phyloP scores from a whole-genome alignment of 495 filamentous ascomycete genomes.

The Trichodelitschia bisporula region DNA sequence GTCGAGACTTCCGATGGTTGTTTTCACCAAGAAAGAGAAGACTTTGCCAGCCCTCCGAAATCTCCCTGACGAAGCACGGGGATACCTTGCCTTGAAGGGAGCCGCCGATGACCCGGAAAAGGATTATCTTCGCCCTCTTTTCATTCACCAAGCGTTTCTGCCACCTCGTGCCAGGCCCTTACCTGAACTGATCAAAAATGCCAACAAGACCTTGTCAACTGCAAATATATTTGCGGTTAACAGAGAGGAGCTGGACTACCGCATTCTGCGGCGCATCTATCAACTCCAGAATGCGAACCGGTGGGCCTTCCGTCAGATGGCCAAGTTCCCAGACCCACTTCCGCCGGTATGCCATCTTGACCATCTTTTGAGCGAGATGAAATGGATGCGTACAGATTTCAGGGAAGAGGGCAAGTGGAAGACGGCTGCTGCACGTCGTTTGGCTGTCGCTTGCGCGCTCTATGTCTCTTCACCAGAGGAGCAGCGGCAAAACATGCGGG shows the following conservation, averaged over 20 bases:
- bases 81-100: constrained; percentile 23
- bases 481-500: constrained; percentile 37
- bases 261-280: constrained; percentile 62
- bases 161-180: constrained; percentile 33
- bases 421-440: constrained; percentile 45
- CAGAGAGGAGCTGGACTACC: constrained; percentile 61
- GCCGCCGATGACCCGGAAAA: constrained; percentile 26
- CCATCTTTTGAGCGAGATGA: constrained; percentile 68
- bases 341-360: constrained; percentile 59
- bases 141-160: constrained; percentile 39
- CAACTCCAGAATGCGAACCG: constrained; percentile 67
- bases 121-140: constrained; percentile 69
- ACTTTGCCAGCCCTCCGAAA: constrained; percentile 27
- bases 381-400: constrained; percentile 94
- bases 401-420: constrained; percentile 89
- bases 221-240: constrained; percentile 49
- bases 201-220: constrained; percentile 64
- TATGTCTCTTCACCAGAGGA: constrained; percentile 40
- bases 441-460: constrained; percentile 59
- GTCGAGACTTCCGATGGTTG: too few relatives aligned
- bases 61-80: constrained; percentile 8
- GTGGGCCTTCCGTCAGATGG: constrained; percentile 75
- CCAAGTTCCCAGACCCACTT: constrained; percentile 51
- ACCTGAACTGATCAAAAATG: constrained; percentile 40
- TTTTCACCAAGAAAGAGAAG: constrained; percentile 20